Percentiles rank a stretch among this genome's conserved stretches.
These are phyloP conservation scores for Apocynum venetum DNA, from an alignment of 257 asterid species.

Conservation along the genomic window DNA sequence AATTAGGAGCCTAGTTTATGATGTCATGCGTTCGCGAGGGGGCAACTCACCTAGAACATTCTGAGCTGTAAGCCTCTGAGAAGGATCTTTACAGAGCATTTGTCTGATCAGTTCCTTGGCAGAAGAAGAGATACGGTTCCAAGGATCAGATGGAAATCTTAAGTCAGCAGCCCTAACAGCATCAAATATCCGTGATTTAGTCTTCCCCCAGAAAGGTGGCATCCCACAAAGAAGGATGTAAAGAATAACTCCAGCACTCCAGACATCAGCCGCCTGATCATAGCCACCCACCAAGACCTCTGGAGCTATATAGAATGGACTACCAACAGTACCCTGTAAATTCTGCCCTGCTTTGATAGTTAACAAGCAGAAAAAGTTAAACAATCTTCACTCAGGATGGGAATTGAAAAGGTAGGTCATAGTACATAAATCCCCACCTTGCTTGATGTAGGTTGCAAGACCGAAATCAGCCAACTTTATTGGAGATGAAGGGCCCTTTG, in stretches of 20 bases:
- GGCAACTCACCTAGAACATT: slow-evolving; percentile 58
- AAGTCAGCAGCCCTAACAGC: slow-evolving; percentile 72
- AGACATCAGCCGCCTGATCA: slow-evolving; percentile 73
- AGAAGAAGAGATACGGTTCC: slow-evolving; percentile 53
- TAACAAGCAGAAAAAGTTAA: not conserved
- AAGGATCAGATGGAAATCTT: slow-evolving; percentile 52
- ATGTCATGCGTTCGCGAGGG: not conserved
- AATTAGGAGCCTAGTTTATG: not conserved
- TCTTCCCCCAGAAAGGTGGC: slow-evolving; percentile 82
- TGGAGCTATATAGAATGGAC: slow-evolving; percentile 87
- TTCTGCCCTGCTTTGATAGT: slow-evolving; percentile 47
- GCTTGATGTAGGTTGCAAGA: slow-evolving; percentile 67
- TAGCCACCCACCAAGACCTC: slow-evolving; percentile 76
- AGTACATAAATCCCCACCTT: slow-evolving; percentile 29
- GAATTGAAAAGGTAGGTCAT: not conserved
- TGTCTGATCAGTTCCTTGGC: slow-evolving; percentile 62
- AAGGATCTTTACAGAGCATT: slow-evolving; percentile 67
- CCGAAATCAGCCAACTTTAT: slow-evolving; percentile 83
- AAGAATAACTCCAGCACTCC: slow-evolving; percentile 86
- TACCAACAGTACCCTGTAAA: slow-evolving; percentile 70
- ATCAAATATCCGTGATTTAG: slow-evolving; percentile 63
- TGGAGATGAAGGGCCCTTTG: slow-evolving; percentile 61
- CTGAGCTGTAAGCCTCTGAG: slow-evolving; percentile 59
- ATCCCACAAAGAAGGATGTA: slow-evolving; percentile 78
- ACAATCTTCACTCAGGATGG: not conserved